These are phyloP conservation scores for Alternaria solani DNA, from an alignment of 2,329 filamentous ascomycete genomes.

Conservation along the genomic window DNA sequence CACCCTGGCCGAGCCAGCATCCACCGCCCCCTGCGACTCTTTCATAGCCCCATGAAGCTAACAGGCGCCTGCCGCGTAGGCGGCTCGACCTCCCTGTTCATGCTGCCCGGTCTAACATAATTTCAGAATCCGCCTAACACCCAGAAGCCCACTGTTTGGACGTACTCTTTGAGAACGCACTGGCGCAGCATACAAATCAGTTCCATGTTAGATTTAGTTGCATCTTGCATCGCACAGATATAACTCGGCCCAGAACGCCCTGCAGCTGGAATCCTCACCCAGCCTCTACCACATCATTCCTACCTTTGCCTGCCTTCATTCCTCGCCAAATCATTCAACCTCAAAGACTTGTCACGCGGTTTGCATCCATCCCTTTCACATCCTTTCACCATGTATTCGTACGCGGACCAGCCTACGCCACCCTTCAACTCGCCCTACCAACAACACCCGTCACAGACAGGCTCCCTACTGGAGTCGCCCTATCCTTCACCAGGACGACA, in stretches of 20 bases:
- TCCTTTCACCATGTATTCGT: constrained; percentile 31
- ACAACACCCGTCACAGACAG: constrained; percentile 37
- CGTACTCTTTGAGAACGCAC: constrained; percentile 40
- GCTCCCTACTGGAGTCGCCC: constrained; percentile 39
- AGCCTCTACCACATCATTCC: constrained; percentile 17
- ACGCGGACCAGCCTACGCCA: constrained; percentile 44
- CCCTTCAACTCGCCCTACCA: constrained; percentile 50
- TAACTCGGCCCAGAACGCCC: constrained; percentile 41
- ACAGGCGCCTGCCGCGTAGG: constrained; percentile 47
- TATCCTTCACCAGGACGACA: constrained; percentile 49
- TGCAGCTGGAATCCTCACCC: constrained; percentile 27
- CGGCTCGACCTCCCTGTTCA: constrained; percentile 41
- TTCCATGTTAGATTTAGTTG: constrained; percentile 32
- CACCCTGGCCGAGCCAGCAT: constrained; percentile 35
- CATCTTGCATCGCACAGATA: constrained; percentile 37
- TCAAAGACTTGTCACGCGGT: constrained; percentile 15
- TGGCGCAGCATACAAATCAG: constrained; percentile 44
- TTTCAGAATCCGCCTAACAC: constrained; percentile 51
- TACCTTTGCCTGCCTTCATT: constrained; percentile 13
- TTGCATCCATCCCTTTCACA: constrained; percentile 12
- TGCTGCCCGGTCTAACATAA: constrained; percentile 40
- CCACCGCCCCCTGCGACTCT: constrained; percentile 13
- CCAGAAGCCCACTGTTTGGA: constrained; percentile 43
- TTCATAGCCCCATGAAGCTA: constrained; percentile 43
- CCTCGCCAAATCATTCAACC: constrained; percentile 6